Percentiles rank a stretch among this genome's conserved stretches.
These are phyloP conservation scores for Capsella rubella DNA, from an alignment of 441 rosid genomes.

Conservation along the genomic window DNA sequence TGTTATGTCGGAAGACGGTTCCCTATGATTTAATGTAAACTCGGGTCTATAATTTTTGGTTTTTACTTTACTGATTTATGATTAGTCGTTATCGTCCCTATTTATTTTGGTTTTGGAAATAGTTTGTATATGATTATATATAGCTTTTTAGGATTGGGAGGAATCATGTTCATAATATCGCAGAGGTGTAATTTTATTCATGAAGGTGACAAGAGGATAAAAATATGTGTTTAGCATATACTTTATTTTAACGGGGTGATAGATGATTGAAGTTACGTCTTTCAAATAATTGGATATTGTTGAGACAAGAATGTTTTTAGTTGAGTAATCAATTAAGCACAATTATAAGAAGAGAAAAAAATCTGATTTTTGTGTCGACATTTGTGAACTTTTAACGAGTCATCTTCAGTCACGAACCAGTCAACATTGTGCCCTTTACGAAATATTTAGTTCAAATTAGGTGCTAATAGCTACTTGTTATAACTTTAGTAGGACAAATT, in stretches of 20 bases:
- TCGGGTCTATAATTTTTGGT: slow-evolving; percentile 1
- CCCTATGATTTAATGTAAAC: slow-evolving; percentile 30
- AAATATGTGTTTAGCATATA: slow-evolving; percentile 42
- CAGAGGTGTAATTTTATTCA: slow-evolving; percentile 22
- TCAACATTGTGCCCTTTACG: slow-evolving; percentile 38
- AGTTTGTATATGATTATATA: slow-evolving; percentile 17
- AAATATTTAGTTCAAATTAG: slow-evolving; percentile 27
- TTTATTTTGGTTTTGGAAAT: slow-evolving; percentile 4
- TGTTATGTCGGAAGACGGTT: slow-evolving; percentile 40
- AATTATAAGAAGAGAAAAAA: not conserved
- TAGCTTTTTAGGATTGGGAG: slow-evolving; percentile 33
- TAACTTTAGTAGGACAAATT: slow-evolving; percentile 30
- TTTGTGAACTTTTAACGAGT: slow-evolving; percentile 20
- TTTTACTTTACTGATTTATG: slow-evolving; percentile 16
- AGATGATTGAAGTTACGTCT: slow-evolving; percentile 37
- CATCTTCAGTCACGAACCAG: slow-evolving; percentile 37
- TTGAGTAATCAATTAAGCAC: not conserved
- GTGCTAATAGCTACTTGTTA: slow-evolving; percentile 35
- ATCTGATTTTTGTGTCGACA: slow-evolving; percentile 17
- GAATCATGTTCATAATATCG: slow-evolving; percentile 40
- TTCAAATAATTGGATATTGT: not conserved
- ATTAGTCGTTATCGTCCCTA: slow-evolving; percentile 30
- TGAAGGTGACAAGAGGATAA: slow-evolving; percentile 35
- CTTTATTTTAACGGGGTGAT: slow-evolving; percentile 34
- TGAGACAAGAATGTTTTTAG: not conserved